A percentile compares a stretch with the other conserved stretches of the same genome.
Conservation (phyloP, 148 eudicot genomes). For the Diospyros lotus region DNA sequence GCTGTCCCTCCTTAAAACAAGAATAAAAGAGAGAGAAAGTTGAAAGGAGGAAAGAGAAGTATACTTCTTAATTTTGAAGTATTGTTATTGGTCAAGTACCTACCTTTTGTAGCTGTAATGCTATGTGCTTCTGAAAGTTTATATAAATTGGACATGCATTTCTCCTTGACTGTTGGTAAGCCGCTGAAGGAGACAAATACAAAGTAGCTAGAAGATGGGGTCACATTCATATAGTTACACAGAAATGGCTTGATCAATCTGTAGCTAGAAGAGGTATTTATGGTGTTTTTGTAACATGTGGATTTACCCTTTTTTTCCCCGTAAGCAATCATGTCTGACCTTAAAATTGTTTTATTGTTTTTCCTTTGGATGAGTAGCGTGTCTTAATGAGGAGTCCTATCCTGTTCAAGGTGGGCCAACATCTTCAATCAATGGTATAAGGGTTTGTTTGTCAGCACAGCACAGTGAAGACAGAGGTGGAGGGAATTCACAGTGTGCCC, state of each 20-base stretch:
- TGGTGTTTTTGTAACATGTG: neutral
- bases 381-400: conserved; percentile 85
- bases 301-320: neutral
- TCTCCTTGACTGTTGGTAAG: conserved; percentile 70
- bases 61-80: too few relatives aligned
- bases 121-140: neutral
- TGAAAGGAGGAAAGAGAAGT: too few relatives aligned
- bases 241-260: conserved; percentile 92
- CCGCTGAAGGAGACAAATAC: conserved; percentile 96
- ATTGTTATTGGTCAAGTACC: neutral
- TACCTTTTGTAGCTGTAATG: too few relatives aligned
- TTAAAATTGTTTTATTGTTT: neutral
- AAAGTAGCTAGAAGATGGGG: conserved; percentile 95
- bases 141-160: conserved; percentile 1
- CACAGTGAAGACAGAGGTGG: conserved; percentile 41
- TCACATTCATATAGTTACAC: conserved; percentile 53
- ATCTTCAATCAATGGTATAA: conserved; percentile 34
- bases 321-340: conserved; percentile 15
- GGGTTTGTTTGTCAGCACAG: conserved; percentile 34
- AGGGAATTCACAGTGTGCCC: conserved; percentile 35
- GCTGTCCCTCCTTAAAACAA: too few relatives aligned
- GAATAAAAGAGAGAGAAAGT: too few relatives aligned
- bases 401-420: conserved; percentile 49
- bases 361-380: conserved; percentile 40
- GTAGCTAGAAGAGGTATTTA: conserved; percentile 74